Evolutionary conservation across 768 basidiomycete species (phyloP).

Genomic region (Pisolithus tinctorius): DNA sequence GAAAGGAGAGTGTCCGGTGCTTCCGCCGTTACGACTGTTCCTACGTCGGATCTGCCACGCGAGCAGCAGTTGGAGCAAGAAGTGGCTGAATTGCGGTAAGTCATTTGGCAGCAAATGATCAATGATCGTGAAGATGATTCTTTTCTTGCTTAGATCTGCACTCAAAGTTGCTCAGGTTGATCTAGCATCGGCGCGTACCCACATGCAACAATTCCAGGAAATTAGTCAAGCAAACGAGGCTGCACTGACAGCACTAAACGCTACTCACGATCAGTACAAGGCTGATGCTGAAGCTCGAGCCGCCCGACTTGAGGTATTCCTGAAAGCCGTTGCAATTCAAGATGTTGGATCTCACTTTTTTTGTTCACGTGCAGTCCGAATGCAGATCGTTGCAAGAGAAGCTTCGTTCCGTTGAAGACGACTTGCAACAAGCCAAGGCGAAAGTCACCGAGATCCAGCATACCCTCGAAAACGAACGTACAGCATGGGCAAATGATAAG

Average conservation of each 20-base stretch:
- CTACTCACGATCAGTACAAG: slow-evolving; percentile 78
- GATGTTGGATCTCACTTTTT: background rate
- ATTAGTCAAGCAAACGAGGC: slow-evolving; percentile 80
- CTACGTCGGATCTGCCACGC: slow-evolving; percentile 43
- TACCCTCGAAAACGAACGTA: slow-evolving; percentile 61
- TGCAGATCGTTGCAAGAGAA: slow-evolving; percentile 57
- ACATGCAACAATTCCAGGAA: slow-evolving; percentile 80
- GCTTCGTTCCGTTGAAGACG: slow-evolving; percentile 46
- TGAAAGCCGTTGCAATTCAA: background rate
- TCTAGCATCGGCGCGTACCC: slow-evolving; percentile 58
- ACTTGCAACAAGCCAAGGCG: slow-evolving; percentile 40
- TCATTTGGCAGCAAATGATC: background rate
- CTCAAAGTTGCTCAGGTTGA: slow-evolving; percentile 78
- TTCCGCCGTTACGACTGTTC: slow-evolving; percentile 25
- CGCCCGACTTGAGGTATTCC: slow-evolving; percentile 55
- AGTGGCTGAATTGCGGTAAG: slow-evolving; percentile 78
- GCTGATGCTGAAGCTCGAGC: slow-evolving; percentile 63
- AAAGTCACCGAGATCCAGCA: slow-evolving; percentile 56
- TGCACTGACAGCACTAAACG: slow-evolving; percentile 61
- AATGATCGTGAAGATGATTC: background rate
- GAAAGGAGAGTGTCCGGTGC: slow-evolving; percentile 50
- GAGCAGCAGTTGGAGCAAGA: slow-evolving; percentile 82
- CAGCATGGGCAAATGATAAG: slow-evolving; percentile 72
- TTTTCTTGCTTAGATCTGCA: slow-evolving; percentile 42
- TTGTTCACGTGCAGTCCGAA: slow-evolving; percentile 44